These are phyloP conservation scores for Fusarium virguliforme DNA, from an alignment of 2,329 filamentous ascomycete genomes.

Conservation along the genomic window DNA sequence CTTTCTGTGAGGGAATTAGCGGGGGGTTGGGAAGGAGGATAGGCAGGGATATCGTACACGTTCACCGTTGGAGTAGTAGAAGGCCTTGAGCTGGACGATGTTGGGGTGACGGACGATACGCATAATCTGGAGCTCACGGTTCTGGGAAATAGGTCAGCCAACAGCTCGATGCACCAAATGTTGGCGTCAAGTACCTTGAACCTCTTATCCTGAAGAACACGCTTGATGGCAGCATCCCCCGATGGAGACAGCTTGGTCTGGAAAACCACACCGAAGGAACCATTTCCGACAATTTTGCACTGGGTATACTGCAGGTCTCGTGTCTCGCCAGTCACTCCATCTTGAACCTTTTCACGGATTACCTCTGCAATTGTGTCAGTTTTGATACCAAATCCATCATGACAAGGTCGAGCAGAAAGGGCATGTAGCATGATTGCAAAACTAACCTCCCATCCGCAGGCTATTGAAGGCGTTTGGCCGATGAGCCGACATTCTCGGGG, in stretches of 20 bases:
- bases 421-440: constrained; percentile 29
- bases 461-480: constrained; percentile 89
- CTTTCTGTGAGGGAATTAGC: constrained; percentile 74
- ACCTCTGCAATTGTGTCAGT: constrained; percentile 76
- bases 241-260: constrained; percentile 99
- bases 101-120: constrained; percentile 98
- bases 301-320: constrained; percentile 98
- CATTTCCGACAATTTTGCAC: constrained; percentile 99
- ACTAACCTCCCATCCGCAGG: constrained; percentile 97
- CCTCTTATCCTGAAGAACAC: constrained; percentile 97
- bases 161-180: neutral
- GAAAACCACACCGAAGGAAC: constrained; percentile 98
- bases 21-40: constrained; percentile 2
- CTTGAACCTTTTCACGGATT: constrained; percentile 98
- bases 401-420: constrained; percentile 8
- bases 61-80: constrained; percentile 99
- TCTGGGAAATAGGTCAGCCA: constrained; percentile 71
- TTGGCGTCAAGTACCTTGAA: constrained; percentile 83
- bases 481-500: constrained; percentile 83
- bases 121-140: constrained; percentile 99
- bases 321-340: constrained; percentile 96
- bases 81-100: constrained; percentile 98
- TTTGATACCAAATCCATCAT: constrained; percentile 11
- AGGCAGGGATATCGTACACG: constrained; percentile 73
- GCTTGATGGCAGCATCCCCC: constrained; percentile 98